These are phyloP conservation scores for Paramecium sexaurelia DNA, from an alignment of 73 alveolate genomes.

Conservation along the genomic window DNA sequence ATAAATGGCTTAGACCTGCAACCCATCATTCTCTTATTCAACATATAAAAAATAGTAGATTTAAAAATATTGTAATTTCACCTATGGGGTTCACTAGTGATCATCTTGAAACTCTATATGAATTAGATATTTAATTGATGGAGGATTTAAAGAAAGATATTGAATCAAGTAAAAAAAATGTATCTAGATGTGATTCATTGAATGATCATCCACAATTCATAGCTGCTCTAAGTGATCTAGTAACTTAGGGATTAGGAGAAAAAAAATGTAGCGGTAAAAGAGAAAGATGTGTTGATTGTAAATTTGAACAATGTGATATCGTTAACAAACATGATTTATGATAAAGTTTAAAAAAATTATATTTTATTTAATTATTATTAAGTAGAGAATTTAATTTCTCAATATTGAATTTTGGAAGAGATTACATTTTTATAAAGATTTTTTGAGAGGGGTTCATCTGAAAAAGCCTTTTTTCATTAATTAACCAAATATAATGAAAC, in stretches of 20 bases:
- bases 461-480: too few relatives aligned
- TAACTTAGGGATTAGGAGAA: conserved; percentile 3
- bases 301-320: conserved; percentile 53
- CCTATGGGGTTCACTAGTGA: conserved; percentile 84
- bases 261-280: conserved; percentile 14
- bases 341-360: not conserved
- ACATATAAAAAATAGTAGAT: conserved; percentile 42
- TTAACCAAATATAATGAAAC: too few relatives aligned
- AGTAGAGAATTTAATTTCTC: too few relatives aligned
- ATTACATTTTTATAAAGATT: too few relatives aligned
- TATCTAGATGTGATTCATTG: conserved; percentile 37
- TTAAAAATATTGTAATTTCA: conserved; percentile 66
- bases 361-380: too few relatives aligned
- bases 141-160: not conserved
- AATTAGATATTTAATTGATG: conserved; percentile 73
- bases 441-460: too few relatives aligned
- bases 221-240: conserved; percentile 47
- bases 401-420: too few relatives aligned
- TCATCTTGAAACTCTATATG: conserved; percentile 82
- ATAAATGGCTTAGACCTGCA: conserved; percentile 78
- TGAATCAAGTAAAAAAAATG: not conserved
- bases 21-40: conserved; percentile 60
- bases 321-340: conserved; percentile 41
- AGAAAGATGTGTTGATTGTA: conserved; percentile 68
- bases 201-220: conserved; percentile 51